A percentile compares a stretch with the other conserved stretches of the same genome.
These are phyloP conservation scores for Pelargonium myrrhifolium DNA, from an alignment of 441 rosid species.

Conservation along the genomic window DNA sequence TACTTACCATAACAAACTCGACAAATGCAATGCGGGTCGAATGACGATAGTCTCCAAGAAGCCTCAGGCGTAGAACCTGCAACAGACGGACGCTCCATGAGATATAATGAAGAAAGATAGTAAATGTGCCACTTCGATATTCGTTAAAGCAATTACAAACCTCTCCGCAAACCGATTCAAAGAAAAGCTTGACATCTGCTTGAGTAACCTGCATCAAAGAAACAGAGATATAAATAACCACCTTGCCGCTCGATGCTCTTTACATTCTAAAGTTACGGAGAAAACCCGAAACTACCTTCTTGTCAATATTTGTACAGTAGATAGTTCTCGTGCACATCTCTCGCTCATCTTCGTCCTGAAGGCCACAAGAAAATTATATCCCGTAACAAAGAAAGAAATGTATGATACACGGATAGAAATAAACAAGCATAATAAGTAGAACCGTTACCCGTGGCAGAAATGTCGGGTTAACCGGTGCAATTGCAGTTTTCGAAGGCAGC, in stretches of 20 bases:
- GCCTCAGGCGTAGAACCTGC: conserved; percentile 87
- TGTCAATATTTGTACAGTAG: conserved; percentile 22
- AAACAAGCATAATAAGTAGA: too few relatives aligned
- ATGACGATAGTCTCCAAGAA: conserved; percentile 82
- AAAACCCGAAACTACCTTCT: too few relatives aligned
- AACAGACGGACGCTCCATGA: conserved; percentile 13
- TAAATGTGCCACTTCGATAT: conserved; percentile 6
- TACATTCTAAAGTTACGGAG: too few relatives aligned
- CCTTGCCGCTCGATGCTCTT: too few relatives aligned
- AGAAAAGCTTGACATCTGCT: conserved; percentile 64
- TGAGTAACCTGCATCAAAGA: conserved; percentile 49
- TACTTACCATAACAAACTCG: conserved; percentile 65
- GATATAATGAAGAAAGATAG: conserved; percentile 12
- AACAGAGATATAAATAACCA: too few relatives aligned
- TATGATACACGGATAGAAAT: too few relatives aligned
- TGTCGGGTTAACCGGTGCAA: conserved; percentile 87
- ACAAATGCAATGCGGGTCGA: conserved; percentile 89
- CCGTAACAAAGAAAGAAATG: too few relatives aligned
- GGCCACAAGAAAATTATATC: background rate
- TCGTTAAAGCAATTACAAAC: conserved; percentile 28
- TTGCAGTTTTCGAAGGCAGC: conserved; percentile 86
- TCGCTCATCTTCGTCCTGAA: conserved; percentile 78
- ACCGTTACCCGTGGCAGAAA: conserved; percentile 70
- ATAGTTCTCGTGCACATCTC: conserved; percentile 25
- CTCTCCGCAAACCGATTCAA: conserved; percentile 82